Conservation (phyloP, 768 basidiomycete species). For the Boletellus sp. region DNA sequence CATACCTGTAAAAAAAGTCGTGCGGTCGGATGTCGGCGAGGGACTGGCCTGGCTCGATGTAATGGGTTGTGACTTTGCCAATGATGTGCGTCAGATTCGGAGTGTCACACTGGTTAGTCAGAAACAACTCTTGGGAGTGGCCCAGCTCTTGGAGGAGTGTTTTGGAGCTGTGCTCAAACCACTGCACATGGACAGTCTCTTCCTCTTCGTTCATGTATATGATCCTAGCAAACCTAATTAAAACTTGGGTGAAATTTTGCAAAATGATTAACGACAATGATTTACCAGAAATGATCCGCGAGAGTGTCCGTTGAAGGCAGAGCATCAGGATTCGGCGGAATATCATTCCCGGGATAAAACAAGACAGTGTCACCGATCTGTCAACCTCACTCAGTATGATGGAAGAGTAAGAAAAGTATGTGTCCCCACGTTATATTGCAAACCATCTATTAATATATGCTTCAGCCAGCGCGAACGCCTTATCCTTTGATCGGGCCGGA, state of each 20-base stretch:
- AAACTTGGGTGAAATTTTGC: not conserved
- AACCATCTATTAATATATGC: conserved; percentile 41
- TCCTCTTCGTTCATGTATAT: conserved; percentile 45
- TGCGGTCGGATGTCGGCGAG: conserved; percentile 28
- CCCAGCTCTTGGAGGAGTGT: conserved; percentile 60
- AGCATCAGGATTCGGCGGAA: conserved; percentile 35
- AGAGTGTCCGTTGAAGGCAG: conserved; percentile 40
- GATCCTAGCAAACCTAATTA: conserved; percentile 64
- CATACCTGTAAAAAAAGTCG: conserved; percentile 58
- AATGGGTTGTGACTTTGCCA: conserved; percentile 46
- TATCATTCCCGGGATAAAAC: conserved; percentile 39
- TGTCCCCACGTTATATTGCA: conserved; percentile 41
- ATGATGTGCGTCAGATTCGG: conserved; percentile 40
- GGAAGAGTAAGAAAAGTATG: not conserved
- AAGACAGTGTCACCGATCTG: conserved; percentile 66
- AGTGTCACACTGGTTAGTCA: conserved; percentile 51
- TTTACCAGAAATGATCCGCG: conserved; percentile 63
- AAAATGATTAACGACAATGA: not conserved
- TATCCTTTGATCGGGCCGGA: conserved; percentile 33
- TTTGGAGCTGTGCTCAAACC: conserved; percentile 68
- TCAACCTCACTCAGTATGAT: not conserved
- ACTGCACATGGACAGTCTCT: conserved; percentile 59
- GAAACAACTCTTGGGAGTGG: conserved; percentile 62
- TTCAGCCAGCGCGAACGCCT: conserved; percentile 35
- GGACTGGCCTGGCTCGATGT: conserved; percentile 24